Percentiles rank a stretch among this genome's conserved stretches.
phyloP scores from a whole-genome alignment of 1,284 basidiomycete genomes.

The Ceratobasidium sp. region DNA sequence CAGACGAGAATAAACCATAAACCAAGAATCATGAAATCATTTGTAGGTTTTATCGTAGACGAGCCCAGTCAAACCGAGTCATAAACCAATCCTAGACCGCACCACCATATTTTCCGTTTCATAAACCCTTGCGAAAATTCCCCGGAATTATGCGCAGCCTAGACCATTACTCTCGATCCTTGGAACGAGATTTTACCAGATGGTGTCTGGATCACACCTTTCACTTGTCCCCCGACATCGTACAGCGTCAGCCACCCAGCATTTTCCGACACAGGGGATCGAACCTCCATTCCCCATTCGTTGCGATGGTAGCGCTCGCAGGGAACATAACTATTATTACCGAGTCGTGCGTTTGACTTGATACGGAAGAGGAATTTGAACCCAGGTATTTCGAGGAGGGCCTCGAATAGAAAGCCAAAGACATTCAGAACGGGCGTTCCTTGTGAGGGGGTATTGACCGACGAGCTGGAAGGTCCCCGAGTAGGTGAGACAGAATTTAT shows the following conservation, averaged over 20 bases:
- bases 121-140: too few species aligned
- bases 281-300: not conserved
- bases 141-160: not conserved
- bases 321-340: not conserved
- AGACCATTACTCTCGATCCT: not conserved
- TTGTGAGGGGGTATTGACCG: not conserved
- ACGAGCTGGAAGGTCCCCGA: not conserved
- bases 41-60: too few species aligned
- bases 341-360: not conserved
- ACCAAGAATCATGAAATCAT: too few species aligned
- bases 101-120: too few species aligned
- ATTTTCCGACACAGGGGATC: not conserved
- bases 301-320: slow-evolving; percentile 1
- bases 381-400: not conserved
- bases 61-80: too few species aligned
- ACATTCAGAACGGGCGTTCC: not conserved
- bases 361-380: not conserved
- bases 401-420: not conserved
- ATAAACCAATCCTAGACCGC: too few species aligned
- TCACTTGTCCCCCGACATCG: not conserved
- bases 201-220: not conserved
- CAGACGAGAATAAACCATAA: too few species aligned
- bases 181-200: not conserved
- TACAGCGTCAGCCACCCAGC: slow-evolving; percentile 14
- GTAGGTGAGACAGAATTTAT: not conserved